Conservation (phyloP, 768 basidiomycete species). For the Psilocybe tampanensis region DNA sequence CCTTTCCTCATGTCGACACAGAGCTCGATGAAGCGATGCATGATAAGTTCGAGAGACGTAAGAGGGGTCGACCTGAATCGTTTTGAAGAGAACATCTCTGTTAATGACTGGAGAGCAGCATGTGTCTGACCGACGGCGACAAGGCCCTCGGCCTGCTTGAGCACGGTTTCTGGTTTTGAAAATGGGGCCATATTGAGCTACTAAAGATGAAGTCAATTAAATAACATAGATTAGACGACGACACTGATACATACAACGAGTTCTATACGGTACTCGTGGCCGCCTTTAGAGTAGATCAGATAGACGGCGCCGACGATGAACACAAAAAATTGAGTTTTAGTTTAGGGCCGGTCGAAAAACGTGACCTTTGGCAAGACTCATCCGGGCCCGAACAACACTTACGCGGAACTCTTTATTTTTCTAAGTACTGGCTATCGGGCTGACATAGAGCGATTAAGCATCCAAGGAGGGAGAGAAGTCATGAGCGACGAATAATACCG, state of each 20-base stretch:
- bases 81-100: conserved; percentile 93
- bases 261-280: conserved; percentile 20
- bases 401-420: too few species aligned
- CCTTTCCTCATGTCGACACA: conserved; percentile 96
- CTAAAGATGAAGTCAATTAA: not conserved
- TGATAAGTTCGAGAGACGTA: conserved; percentile 89
- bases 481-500: too few species aligned
- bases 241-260: conserved; percentile 23
- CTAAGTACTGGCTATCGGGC: too few species aligned
- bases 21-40: conserved; percentile 93
- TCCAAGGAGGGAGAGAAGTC: too few species aligned
- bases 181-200: conserved; percentile 75
- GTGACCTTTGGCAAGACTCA: conserved; percentile 4
- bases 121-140: conserved; percentile 90
- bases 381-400: conserved; percentile 8
- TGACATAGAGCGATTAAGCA: too few species aligned
- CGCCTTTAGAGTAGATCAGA: conserved; percentile 18
- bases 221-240: not conserved
- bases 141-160: conserved; percentile 93
- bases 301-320: conserved; percentile 15
- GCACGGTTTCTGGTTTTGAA: conserved; percentile 86
- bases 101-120: conserved; percentile 86
- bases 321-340: conserved; percentile 24
- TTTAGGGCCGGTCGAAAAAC: conserved; percentile 25
- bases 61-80: conserved; percentile 92